Percentiles rank a stretch among this genome's conserved stretches.
These are phyloP conservation scores for Metschnikowia shivogae DNA, from an alignment of 805 yeast genomes.

Conservation along the genomic window DNA sequence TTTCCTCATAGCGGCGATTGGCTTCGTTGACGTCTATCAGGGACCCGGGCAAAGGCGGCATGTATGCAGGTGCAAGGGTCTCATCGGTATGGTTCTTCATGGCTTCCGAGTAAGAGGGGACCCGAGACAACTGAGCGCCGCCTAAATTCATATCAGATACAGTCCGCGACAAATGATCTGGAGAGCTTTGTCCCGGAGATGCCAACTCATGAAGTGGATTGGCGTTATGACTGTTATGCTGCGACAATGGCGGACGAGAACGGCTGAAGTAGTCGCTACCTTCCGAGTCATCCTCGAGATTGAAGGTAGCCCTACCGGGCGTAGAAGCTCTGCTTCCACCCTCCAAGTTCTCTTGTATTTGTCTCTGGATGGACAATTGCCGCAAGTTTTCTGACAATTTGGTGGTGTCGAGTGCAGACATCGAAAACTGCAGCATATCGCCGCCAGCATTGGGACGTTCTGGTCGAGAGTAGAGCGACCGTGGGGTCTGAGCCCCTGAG, in stretches of 20 bases:
- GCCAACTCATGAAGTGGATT: conserved; percentile 7
- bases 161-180: conserved; percentile 54
- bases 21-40: conserved; percentile 30
- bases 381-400: conserved; percentile 50
- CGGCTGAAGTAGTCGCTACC: conserved; percentile 32
- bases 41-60: conserved; percentile 46
- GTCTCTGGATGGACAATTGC: conserved; percentile 47
- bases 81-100: conserved; percentile 49
- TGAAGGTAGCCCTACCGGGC: conserved; percentile 31
- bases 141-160: conserved; percentile 43
- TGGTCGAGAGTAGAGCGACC: conserved; percentile 15
- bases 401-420: conserved; percentile 38
- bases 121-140: conserved; percentile 41
- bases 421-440: conserved; percentile 23
- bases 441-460: conserved; percentile 5
- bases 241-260: conserved; percentile 10
- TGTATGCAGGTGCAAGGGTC: conserved; percentile 70
- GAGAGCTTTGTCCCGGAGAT: conserved; percentile 51
- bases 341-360: conserved; percentile 30
- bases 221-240: background rate
- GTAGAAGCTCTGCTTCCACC: conserved; percentile 10
- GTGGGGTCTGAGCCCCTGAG: conserved; percentile 42
- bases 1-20: conserved; percentile 27
- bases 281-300: conserved; percentile 28
- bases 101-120: conserved; percentile 85